Evolutionary conservation across 2,329 filamentous ascomycete species (phyloP).

Genomic region (Fusarium sublunatum): DNA sequence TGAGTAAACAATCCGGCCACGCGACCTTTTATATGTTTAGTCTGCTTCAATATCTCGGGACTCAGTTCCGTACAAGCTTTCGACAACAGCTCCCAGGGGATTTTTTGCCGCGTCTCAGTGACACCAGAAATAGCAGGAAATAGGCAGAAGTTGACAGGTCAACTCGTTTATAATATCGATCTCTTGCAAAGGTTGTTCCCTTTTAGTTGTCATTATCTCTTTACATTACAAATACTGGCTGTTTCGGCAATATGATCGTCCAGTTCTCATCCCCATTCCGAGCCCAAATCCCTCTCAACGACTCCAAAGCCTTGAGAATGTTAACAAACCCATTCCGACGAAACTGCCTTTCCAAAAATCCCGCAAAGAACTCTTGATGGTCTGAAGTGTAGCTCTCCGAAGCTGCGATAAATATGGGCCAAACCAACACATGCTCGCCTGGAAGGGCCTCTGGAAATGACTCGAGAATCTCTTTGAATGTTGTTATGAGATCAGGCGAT

Average conservation of each 20-base stretch:
- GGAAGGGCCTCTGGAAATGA: constrained; percentile 30
- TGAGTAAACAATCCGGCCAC: background rate
- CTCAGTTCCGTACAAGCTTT: background rate
- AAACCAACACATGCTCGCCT: constrained; percentile 40
- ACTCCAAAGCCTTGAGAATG: constrained; percentile 36
- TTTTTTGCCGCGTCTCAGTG: too few species aligned
- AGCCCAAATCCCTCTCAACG: constrained; percentile 37
- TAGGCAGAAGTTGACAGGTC: background rate
- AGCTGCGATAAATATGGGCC: constrained; percentile 44
- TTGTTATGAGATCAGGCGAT: constrained; percentile 61
- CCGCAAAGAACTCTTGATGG: constrained; percentile 35
- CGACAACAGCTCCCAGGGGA: too few species aligned
- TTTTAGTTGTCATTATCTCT: too few species aligned
- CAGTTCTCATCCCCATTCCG: constrained; percentile 28
- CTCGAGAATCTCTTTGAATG: constrained; percentile 37
- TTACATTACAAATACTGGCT: constrained; percentile 43
- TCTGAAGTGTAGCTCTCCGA: constrained; percentile 34
- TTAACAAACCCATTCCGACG: constrained; percentile 39
- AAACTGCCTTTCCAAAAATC: constrained; percentile 32
- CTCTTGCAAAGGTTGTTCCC: too few species aligned
- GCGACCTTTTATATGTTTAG: background rate
- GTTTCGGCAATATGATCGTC: constrained; percentile 35
- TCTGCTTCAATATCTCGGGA: background rate
- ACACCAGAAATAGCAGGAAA: too few species aligned
- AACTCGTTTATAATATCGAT: too few species aligned